Evolutionary conservation across 2,329 filamentous ascomycete genomes (phyloP).

Genomic region (Pleomassaria siparia): DNA sequence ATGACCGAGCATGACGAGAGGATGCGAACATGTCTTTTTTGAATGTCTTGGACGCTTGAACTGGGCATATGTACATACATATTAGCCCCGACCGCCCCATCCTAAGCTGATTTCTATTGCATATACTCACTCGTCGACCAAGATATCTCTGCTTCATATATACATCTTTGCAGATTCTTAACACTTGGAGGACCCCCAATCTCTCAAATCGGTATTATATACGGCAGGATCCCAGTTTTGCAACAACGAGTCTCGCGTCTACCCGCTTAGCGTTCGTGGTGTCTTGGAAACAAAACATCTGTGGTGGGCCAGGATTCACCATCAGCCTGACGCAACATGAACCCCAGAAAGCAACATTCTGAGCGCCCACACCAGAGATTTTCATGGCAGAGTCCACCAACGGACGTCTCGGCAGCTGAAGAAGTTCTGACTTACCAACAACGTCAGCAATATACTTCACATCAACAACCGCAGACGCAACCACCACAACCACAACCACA

Average conservation of each 20-base stretch:
- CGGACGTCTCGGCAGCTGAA: slow-evolving; percentile 19
- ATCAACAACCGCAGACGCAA: slow-evolving; percentile 1
- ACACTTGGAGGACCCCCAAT: slow-evolving; percentile 2
- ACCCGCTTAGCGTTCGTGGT: not conserved
- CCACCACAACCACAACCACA: slow-evolving; percentile 3
- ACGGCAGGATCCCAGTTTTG: not conserved
- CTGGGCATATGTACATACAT: slow-evolving; percentile 20
- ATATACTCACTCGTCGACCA: slow-evolving; percentile 1
- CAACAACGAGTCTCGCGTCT: not conserved
- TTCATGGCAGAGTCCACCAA: slow-evolving; percentile 35
- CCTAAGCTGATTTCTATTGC: slow-evolving; percentile 4
- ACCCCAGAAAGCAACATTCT: slow-evolving; percentile 24
- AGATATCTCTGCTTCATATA: slow-evolving; percentile 8
- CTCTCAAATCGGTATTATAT: not conserved
- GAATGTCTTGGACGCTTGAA: slow-evolving; percentile 26
- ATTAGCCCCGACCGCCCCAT: slow-evolving; percentile 31
- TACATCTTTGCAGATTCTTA: slow-evolving; percentile 5
- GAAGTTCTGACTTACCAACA: slow-evolving; percentile 18
- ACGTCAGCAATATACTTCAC: not conserved
- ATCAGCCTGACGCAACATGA: slow-evolving; percentile 7
- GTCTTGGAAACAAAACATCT: slow-evolving; percentile 8
- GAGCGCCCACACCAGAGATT: slow-evolving; percentile 27
- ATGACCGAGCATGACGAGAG: slow-evolving; percentile 10
- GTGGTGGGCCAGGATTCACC: not conserved
- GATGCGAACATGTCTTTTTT: slow-evolving; percentile 18